Conservation (phyloP, 2,329 filamentous ascomycete species). For the Passalora sequoiae region DNA sequence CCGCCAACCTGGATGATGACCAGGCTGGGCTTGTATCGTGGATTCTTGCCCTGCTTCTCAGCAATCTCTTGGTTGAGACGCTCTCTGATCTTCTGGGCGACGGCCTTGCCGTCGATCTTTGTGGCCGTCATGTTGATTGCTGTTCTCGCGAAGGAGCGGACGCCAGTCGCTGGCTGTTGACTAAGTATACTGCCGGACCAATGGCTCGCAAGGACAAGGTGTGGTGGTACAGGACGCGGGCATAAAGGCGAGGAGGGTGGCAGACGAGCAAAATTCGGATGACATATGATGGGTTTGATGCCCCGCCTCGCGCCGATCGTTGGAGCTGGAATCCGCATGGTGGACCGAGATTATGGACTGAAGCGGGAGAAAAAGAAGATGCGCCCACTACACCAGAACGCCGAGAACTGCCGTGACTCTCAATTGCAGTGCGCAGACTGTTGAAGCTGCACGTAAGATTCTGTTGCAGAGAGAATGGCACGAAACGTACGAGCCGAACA, state of each 20-base stretch:
- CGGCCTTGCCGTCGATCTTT: constrained; percentile 93
- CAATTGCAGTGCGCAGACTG: constrained; percentile 5
- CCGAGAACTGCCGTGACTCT: too few species aligned
- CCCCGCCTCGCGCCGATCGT: constrained; percentile 12
- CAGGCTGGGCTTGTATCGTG: constrained; percentile 80
- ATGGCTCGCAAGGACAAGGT: constrained; percentile 1
- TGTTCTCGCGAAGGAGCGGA: constrained; percentile 47
- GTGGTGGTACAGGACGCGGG: too few species aligned
- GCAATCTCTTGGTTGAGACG: constrained; percentile 73
- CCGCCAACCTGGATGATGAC: constrained; percentile 97
- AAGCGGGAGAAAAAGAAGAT: not conserved
- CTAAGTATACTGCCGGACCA: constrained; percentile 1
- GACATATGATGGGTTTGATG: not conserved
- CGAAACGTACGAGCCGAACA: not conserved
- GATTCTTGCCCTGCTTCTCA: constrained; percentile 73
- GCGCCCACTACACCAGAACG: not conserved
- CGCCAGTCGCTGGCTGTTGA: constrained; percentile 10
- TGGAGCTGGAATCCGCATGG: constrained; percentile 2
- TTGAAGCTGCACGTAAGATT: constrained; percentile 1
- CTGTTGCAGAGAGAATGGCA: not conserved
- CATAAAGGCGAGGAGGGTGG: not conserved
- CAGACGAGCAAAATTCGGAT: constrained; percentile 4
- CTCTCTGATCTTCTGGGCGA: constrained; percentile 87
- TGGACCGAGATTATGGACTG: not conserved
- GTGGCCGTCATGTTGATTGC: constrained; percentile 69